phyloP scores from a whole-genome alignment of 345 rosid species.

The Nasturtium officinale region DNA sequence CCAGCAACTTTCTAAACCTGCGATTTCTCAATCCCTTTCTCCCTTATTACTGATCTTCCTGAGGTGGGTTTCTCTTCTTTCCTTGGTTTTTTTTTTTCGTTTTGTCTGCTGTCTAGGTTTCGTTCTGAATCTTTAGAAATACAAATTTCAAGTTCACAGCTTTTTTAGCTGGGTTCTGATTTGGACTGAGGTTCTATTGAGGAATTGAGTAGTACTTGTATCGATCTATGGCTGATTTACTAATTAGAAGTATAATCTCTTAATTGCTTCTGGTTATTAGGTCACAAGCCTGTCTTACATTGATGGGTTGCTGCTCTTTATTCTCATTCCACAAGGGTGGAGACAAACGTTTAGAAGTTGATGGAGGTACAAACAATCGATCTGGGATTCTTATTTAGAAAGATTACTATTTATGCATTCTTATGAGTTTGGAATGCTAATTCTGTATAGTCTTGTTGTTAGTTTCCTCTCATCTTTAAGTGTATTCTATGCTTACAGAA shows the following conservation, averaged over 20 bases:
- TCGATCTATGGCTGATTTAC: conserved; percentile 11
- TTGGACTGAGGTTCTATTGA: background rate
- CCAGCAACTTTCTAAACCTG: background rate
- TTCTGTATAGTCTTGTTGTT: background rate
- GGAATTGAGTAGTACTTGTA: conserved; percentile 2
- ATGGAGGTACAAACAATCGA: conserved; percentile 56
- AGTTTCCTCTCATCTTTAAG: conserved; percentile 28
- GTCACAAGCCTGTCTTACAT: conserved; percentile 37
- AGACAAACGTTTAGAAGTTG: conserved; percentile 46
- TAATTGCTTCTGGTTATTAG: conserved; percentile 17
- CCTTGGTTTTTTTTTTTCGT: background rate
- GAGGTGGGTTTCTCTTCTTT: conserved; percentile 37
- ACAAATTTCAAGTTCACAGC: conserved; percentile 24
- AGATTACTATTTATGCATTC: background rate
- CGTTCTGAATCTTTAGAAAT: conserved; percentile 9
- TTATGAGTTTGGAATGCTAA: conserved; percentile 2
- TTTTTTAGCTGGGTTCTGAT: conserved; percentile 19
- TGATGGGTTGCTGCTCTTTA: conserved; percentile 73
- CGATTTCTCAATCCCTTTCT: conserved; percentile 17
- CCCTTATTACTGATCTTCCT: conserved; percentile 8
- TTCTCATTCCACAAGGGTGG: conserved; percentile 47
- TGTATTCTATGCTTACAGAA: conserved; percentile 45
- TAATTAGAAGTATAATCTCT: conserved; percentile 20
- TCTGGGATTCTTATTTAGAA: background rate
- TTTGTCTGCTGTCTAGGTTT: conserved; percentile 6